Evolutionary conservation across 192 early-diverging fungal species (phyloP).

Genomic region (Backusella macrospora): DNA sequence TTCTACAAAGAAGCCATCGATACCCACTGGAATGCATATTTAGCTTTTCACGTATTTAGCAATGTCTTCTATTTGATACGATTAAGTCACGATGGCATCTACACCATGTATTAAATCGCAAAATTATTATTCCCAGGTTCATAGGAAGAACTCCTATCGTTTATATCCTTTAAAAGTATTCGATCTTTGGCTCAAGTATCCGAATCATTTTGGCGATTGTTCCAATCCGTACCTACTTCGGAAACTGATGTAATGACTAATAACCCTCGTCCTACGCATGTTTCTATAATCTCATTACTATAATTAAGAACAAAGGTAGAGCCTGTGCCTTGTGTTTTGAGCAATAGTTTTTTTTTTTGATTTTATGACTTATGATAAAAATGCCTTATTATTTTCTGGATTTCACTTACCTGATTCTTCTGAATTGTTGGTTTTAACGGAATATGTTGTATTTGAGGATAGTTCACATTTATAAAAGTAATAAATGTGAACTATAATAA

Average conservation of each 20-base stretch:
- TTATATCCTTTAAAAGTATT: slow-evolving; percentile 3
- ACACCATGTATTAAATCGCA: slow-evolving; percentile 24
- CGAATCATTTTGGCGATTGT: slow-evolving; percentile 3
- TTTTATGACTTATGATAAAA: no score
- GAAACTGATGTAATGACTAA: neutral
- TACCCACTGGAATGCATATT: slow-evolving; percentile 18
- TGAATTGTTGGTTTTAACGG: slow-evolving; percentile 4
- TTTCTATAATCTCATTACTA: slow-evolving; percentile 20
- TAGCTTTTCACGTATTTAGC: slow-evolving; percentile 18
- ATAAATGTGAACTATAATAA: neutral
- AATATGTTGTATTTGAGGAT: no score
- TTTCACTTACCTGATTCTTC: slow-evolving; percentile 21
- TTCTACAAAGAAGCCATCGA: slow-evolving; percentile 23
- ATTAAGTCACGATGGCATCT: slow-evolving; percentile 13
- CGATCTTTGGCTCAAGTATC: slow-evolving; percentile 5
- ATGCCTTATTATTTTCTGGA: no score
- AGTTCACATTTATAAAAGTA: no score
- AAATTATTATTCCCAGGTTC: slow-evolving; percentile 14
- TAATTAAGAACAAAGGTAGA: slow-evolving; percentile 15
- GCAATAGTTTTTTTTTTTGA: slow-evolving; percentile 19
- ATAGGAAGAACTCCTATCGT: slow-evolving; percentile 3
- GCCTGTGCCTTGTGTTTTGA: slow-evolving; percentile 12
- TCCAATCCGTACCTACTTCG: neutral
- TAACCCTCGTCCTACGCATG: slow-evolving; percentile 16
- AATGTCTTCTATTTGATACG: slow-evolving; percentile 24